Evolutionary conservation across 1,139 yeast species (phyloP), one percentile per base, ranked within the genome.

Genomic region (Scheffersomyces illinoinensis): DNA sequence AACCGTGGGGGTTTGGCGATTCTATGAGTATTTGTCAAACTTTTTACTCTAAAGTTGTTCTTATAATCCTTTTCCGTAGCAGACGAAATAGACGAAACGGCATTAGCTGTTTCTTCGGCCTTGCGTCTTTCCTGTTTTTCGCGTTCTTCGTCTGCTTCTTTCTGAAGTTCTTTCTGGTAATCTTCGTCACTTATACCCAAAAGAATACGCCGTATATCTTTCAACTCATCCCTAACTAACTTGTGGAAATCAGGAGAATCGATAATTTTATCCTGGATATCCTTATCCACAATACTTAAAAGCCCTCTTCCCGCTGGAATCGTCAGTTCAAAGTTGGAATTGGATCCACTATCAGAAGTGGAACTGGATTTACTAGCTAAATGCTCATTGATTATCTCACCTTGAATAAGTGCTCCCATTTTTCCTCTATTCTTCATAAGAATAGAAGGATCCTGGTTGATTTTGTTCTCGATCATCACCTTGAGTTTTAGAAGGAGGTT

Each of bases 391-490:
- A 78, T 75, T 58, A 76, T 79, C 58, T 76, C 85, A 49, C 85
- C 86, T 61, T 84, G 88, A 2, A 85, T 79, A 58, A 85, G 71
- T 0, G 88, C 88, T 0, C 83, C 84, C 69, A 82, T 75, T 57
- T 81, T 83, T 2, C 86, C 87, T 56, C 76, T 79, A 67, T 84
- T 85, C 63, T 83, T 82, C 59, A 76, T 70, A 20, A 85, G 68
- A 19, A 85, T 77, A 20, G 76, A 69, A 0, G 88, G 88, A 62
- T 85, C 86, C 50, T 78, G 74, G 56, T 78, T 76, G 43, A 84
- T 78, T 61, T 83, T 84, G 53, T 73, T 70, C 58, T 82, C 85
- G 1, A 85, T 79, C 71, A 84, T 71, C 24, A 79, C 65, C 57
- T 76, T 76, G 51, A 85, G 69, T 60, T 84, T 77, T 39, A 76